Evolutionary conservation across 2,329 filamentous ascomycete species (phyloP), one percentile per base, ranked within the genome.

Genomic region (Aspergillus brunneoviolaceus): DNA sequence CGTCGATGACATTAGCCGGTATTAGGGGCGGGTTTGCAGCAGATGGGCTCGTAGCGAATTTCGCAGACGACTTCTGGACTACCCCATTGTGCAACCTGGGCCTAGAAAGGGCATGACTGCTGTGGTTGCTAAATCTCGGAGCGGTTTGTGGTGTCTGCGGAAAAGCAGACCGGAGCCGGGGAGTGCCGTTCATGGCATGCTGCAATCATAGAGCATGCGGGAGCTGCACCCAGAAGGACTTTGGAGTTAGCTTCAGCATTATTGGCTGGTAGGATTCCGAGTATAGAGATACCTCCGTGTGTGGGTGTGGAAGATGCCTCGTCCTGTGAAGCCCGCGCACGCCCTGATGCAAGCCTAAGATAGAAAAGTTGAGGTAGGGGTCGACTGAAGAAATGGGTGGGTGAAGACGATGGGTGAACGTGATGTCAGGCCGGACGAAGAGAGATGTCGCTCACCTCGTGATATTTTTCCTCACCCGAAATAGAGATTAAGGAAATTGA

Each of bases 111-210:
- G 65, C 51, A 62, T 67, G 16, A 1, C 5, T 70, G 12, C 69
- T 67, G 65, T 70, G 69, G n/a, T 67, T 67, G 62, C 72, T 75
- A 51, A 66, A 72, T 62, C 71, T 72, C 53, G 74, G 77, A 64
- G 75, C 71, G 67, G 80, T 80, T 69, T 81, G 83, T 71, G 90
- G 91, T 68, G 90, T 93, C 72, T 86, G 82, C 74, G 91, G 91
- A 74, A 88, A 95, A 72, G 89, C 89, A 83, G 90, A 92, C 81
- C 89, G 87, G 81, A 92, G 82, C 80, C 88, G 89, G 79, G 89
- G 91, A 81, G 90, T 95, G 77, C 83, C 85, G 85, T 87, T 91
- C 91, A 94, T 94, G 79, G 86, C 87, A 89, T 89, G 74, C 76
- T 79, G 76, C 71, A 70, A 65, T 69, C 63, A 63, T 64, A 60